Evolutionary conservation across 2,329 filamentous ascomycete species (phyloP), one percentile per base, ranked within the genome.

Genomic region (Teratosphaeria gauchensis): DNA sequence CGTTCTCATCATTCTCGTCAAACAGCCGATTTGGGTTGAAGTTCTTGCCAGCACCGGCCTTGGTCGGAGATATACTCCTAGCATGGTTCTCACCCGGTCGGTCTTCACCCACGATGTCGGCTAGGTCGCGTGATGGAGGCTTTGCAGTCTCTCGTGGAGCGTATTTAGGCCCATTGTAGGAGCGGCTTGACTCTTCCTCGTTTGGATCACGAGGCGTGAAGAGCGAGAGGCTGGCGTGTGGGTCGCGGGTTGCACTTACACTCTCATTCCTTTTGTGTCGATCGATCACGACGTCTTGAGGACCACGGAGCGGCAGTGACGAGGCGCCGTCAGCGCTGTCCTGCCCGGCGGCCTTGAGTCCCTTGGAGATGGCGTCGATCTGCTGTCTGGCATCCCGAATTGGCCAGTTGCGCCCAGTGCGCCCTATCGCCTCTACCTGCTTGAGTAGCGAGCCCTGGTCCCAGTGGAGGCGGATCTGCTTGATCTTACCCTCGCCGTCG

Each of bases 391-490:
- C 88, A 71, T 96, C 91, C 66, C 85, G 84, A 71, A 99, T 95
- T 57, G 94, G 94, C 94, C 94, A 99, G 76, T 94, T 95, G 73
- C 88, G 89, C 58, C 89, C 90, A 57, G 88, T 87, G 71, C 86
- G 87, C 68, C 94, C 92, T 74, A 99, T 97, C 58, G 96, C 86
- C 62, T 96, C 92, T 63, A 96, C 82, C 74, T 95, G 88, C 77
- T 94, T 97, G 65, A 99, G 83, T 48, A 99, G 83, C 57, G 90
- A 88, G 61, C 86, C 92, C 75, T 99, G 94, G 73, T 99, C 94
- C 94, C 94, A 99, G 73, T 88, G 90, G 66, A 92, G 84, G 66
- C 92, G 89, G 64, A 97, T 89, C 73, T 94, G 90, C 60, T 82
- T 74, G 71, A 99, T 96, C 77, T 90, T 91, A 72, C 85, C 83